These are phyloP conservation scores for Liriodendron chinense DNA, from an alignment of 164 flowering plant species.

Conservation along the genomic window DNA sequence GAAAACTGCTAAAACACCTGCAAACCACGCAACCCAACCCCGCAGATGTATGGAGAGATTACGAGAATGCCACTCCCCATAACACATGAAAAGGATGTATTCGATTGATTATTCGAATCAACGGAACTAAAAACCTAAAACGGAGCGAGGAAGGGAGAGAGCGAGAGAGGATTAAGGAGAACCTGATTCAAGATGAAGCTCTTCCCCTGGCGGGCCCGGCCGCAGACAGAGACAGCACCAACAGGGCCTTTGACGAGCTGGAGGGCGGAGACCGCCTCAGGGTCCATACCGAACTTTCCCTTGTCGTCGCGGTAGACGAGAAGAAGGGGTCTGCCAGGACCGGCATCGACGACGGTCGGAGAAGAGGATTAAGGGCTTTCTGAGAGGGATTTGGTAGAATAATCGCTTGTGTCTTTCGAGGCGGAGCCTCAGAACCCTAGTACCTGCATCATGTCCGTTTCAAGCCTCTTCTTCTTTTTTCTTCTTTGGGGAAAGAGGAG, in stretches of 20 bases:
- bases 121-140: too few relatives aligned
- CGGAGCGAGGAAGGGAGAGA: too few relatives aligned
- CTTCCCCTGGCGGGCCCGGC: conserved; percentile 98
- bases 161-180: not conserved
- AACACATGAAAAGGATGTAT: too few relatives aligned
- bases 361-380: conserved; percentile 16
- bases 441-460: conserved; percentile 29
- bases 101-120: too few relatives aligned
- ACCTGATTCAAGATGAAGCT: conserved; percentile 96
- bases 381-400: conserved; percentile 23
- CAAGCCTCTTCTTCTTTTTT: not conserved
- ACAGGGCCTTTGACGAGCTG: conserved; percentile 92
- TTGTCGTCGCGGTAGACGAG: conserved; percentile 86
- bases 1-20: too few relatives aligned
- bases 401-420: conserved; percentile 22
- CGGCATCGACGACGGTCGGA: conserved; percentile 27
- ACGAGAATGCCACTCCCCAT: too few relatives aligned
- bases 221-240: conserved; percentile 95
- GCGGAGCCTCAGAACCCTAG: conserved; percentile 37
- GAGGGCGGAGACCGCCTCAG: conserved; percentile 84
- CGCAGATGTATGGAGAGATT: too few relatives aligned
- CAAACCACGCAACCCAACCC: too few relatives aligned
- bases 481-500: not conserved
- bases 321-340: conserved; percentile 88
- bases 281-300: conserved; percentile 95